Conservation (phyloP, 306 rosid genomes). For the Gastrolobium villosum region DNA sequence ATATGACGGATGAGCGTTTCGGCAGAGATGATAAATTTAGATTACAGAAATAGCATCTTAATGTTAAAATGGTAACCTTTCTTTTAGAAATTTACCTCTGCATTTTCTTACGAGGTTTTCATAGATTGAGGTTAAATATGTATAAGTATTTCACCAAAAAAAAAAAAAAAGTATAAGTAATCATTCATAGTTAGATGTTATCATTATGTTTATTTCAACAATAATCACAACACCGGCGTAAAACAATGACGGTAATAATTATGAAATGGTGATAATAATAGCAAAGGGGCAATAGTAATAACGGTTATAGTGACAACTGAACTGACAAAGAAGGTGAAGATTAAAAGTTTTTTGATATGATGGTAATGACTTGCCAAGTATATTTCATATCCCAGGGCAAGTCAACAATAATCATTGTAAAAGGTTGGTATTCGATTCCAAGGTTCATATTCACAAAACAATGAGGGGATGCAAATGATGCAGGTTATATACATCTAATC, state of each 20-base stretch:
- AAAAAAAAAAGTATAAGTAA: too few relatives aligned
- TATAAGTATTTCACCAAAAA: too few relatives aligned
- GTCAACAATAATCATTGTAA: background rate
- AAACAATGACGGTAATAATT: slow-evolving; percentile 51
- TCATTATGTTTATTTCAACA: slow-evolving; percentile 47
- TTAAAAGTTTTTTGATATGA: slow-evolving; percentile 25
- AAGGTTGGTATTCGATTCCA: slow-evolving; percentile 2
- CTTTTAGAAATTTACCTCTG: slow-evolving; percentile 19
- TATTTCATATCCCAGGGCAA: slow-evolving; percentile 17
- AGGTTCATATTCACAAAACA: slow-evolving; percentile 8
- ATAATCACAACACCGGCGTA: slow-evolving; percentile 43
- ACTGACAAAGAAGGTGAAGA: slow-evolving; percentile 46
- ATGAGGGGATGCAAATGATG: background rate
- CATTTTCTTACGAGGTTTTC: slow-evolving; percentile 29
- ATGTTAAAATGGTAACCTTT: slow-evolving; percentile 8
- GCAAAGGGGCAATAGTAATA: slow-evolving; percentile 39
- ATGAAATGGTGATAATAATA: slow-evolving; percentile 42
- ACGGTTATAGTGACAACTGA: slow-evolving; percentile 50
- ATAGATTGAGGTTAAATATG: slow-evolving; percentile 29
- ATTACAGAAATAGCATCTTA: background rate
- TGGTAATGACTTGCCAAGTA: slow-evolving; percentile 17
- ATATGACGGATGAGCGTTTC: background rate
- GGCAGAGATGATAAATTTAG: background rate
- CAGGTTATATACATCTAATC: background rate
- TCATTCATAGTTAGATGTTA: slow-evolving; percentile 47